These are phyloP conservation scores for Annona cherimola DNA, from an alignment of 164 flowering plant species.

Conservation along the genomic window DNA sequence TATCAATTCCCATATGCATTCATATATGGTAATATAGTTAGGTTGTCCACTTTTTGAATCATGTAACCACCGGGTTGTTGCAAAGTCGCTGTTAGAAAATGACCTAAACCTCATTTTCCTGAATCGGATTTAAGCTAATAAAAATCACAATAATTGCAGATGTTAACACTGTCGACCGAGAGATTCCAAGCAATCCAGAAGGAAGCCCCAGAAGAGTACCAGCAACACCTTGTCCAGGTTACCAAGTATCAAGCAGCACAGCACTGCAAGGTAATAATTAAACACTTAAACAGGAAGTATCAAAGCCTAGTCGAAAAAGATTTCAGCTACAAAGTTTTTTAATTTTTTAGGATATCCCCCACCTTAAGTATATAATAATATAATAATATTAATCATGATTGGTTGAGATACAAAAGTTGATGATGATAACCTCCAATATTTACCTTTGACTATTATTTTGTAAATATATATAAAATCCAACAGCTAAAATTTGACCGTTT, in stretches of 20 bases:
- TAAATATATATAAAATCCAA: too few species aligned
- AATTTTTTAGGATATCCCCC: too few species aligned
- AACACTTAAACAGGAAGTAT: not conserved
- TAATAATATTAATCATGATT: too few species aligned
- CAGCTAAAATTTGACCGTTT: too few species aligned
- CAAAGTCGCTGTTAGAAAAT: not conserved
- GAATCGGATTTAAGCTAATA: not conserved
- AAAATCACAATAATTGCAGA: constrained; percentile 32
- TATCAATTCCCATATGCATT: too few species aligned
- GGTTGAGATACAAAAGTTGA: too few species aligned
- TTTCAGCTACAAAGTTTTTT: too few species aligned
- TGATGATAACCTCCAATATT: too few species aligned
- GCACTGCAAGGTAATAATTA: constrained; percentile 56
- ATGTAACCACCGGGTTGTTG: too few species aligned
- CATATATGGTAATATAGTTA: not conserved
- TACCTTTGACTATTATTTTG: too few species aligned
- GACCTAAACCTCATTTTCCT: not conserved
- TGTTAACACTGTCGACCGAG: constrained; percentile 76
- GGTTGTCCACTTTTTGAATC: not conserved
- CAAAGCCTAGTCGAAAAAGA: too few species aligned
- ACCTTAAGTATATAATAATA: too few species aligned
- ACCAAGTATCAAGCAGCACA: constrained; percentile 81
- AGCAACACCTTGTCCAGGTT: constrained; percentile 68
- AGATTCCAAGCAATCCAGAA: constrained; percentile 71
- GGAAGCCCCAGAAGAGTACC: constrained; percentile 72